Conservation (phyloP, 306 rosid genomes). For the Cercis canadensis region DNA sequence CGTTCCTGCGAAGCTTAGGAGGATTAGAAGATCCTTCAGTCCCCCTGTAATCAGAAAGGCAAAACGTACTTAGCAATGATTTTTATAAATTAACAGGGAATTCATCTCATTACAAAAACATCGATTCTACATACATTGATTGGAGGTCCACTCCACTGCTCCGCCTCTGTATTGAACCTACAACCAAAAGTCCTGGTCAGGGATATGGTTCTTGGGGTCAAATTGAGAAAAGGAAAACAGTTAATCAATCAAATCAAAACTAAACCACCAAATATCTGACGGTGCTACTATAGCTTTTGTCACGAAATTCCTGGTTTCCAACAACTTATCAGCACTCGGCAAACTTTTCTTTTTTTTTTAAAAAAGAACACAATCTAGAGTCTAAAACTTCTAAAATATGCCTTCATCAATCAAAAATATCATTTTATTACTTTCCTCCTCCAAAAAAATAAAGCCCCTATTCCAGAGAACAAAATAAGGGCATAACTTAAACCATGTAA, state of each 20-base stretch:
- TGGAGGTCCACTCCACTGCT: slow-evolving; percentile 72
- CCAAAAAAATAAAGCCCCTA: not conserved
- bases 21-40: slow-evolving; percentile 53
- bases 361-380: not conserved
- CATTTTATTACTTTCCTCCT: slow-evolving; percentile 10
- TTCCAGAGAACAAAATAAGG: slow-evolving; percentile 21
- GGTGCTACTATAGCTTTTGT: too few species aligned
- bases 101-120: not conserved
- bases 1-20: slow-evolving; percentile 80
- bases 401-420: slow-evolving; percentile 7
- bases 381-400: slow-evolving; percentile 14
- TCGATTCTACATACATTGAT: slow-evolving; percentile 57
- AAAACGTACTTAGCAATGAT: slow-evolving; percentile 12
- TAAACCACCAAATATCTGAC: too few species aligned
- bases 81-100: not conserved
- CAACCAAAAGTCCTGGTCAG: slow-evolving; percentile 41
- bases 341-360: too few species aligned
- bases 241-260: too few species aligned
- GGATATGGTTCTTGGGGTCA: not conserved
- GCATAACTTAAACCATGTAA: slow-evolving; percentile 2
- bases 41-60: slow-evolving; percentile 52
- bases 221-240: not conserved
- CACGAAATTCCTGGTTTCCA: too few species aligned
- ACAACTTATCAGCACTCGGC: not conserved
- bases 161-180: slow-evolving; percentile 71